Evolutionary conservation across 2,329 filamentous ascomycete species (phyloP).

Genomic region (Nigrograna mackinnonii): DNA sequence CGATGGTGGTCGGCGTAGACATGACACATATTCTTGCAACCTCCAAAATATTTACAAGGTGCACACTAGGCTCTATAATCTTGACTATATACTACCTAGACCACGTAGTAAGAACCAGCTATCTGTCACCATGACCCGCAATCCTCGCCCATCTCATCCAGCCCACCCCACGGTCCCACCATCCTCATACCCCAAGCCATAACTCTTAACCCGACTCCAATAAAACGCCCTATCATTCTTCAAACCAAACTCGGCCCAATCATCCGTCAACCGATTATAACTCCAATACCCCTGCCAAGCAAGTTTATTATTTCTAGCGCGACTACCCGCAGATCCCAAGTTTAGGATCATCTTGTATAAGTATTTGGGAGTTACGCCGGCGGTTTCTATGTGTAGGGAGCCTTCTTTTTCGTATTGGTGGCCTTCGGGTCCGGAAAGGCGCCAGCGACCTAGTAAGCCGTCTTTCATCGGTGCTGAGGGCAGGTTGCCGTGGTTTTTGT

Average conservation of each 20-base stretch:
- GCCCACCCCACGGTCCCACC: slow-evolving; percentile 7
- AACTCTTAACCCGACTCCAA: slow-evolving; percentile 65
- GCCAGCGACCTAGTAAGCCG: slow-evolving; percentile 69
- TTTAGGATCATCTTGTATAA: slow-evolving; percentile 80
- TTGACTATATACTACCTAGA: too few relatives aligned
- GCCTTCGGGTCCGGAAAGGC: slow-evolving; percentile 57
- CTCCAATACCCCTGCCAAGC: slow-evolving; percentile 89
- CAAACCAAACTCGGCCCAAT: slow-evolving; percentile 80
- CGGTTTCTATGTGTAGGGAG: slow-evolving; percentile 77
- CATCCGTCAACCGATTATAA: slow-evolving; percentile 86
- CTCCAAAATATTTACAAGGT: too few relatives aligned
- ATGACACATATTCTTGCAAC: too few relatives aligned
- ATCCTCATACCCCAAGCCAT: slow-evolving; percentile 47
- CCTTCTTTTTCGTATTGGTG: slow-evolving; percentile 32
- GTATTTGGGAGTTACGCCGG: slow-evolving; percentile 79
- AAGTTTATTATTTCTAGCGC: slow-evolving; percentile 80
- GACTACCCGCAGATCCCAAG: slow-evolving; percentile 63
- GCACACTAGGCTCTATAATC: too few relatives aligned
- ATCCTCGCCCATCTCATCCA: too few relatives aligned
- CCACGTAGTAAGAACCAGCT: too few relatives aligned
- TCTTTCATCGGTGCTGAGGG: slow-evolving; percentile 66
- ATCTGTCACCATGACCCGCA: too few relatives aligned
- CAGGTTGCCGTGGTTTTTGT: slow-evolving; percentile 45
- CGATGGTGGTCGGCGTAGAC: too few relatives aligned
- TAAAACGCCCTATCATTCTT: slow-evolving; percentile 65